Percentiles rank a stretch among this genome's conserved stretches.
These are phyloP conservation scores for Anaeramoeba flamelloides DNA, from an alignment of 78 protist species.

Conservation along the genomic window DNA sequence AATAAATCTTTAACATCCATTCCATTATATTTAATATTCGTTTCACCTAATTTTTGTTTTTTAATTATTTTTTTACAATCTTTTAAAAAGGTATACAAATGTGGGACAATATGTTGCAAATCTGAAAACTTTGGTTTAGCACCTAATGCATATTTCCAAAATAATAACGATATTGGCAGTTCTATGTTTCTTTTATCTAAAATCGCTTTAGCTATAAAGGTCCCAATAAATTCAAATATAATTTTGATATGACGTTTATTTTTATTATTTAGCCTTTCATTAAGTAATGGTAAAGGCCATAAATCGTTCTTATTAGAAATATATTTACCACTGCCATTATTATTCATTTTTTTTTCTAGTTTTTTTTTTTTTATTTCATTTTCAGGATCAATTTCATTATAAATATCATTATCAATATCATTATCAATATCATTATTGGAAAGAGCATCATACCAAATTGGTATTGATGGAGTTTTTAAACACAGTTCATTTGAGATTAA, in stretches of 20 bases:
- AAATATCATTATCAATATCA: not conserved
- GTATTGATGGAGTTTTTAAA: too few species aligned
- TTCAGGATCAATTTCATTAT: too few species aligned
- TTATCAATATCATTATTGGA: not conserved
- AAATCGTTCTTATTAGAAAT: too few species aligned
- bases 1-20: not conserved
- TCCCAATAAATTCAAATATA: conserved; percentile 1
- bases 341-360: too few species aligned
- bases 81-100: not conserved
- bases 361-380: too few species aligned
- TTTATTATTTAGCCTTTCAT: too few species aligned
- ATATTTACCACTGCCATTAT: too few species aligned
- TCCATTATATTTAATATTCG: not conserved
- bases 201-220: not conserved
- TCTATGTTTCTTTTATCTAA: not conserved
- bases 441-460: not conserved
- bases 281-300: too few species aligned
- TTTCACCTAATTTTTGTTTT: not conserved
- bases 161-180: not conserved
- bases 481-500: not conserved
- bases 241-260: not conserved
- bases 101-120: not conserved
- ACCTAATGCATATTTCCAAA: not conserved
- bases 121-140: not conserved
- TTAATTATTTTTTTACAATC: not conserved